Evolutionary conservation across 306 rosid species (phyloP), one percentile per base, ranked within the genome.

Genomic region (Leucaena leucocephala): DNA sequence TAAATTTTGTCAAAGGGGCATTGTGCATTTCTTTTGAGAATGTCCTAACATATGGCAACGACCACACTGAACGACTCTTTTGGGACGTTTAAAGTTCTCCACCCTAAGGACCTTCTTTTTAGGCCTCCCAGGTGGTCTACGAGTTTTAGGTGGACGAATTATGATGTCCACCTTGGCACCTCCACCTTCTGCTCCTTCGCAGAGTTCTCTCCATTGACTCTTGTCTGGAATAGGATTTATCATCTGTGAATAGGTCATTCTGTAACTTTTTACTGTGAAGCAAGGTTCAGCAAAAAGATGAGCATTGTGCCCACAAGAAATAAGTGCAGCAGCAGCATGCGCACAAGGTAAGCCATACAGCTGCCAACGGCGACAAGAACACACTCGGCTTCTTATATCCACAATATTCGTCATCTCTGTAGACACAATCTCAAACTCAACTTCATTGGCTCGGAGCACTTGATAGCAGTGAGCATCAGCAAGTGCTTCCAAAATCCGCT

Each of bases 41-140:
- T 95, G 98, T 75, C 98, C 98, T 81, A 95, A 83, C 98, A 95
- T 86, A 88, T 91, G 98, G 77, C 98, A 95, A 77, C 98, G 98
- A 63, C 98, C 98, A 34, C 98, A 95, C 81, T 92, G 98, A 85
- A 95, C 98, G 72, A 95, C 86, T 81, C 96, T 85, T 87, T 95
- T 95, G 39, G 98, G 98, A 40, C 98, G 97, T 90, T 91, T 95
- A 75, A 92, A 92, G 82, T 91, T 95, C 83, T 92, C 98, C 38
- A 92, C 92, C 13, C 98, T 85, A 12, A 87, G 91, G 68, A 91
- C 91, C 90, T 95, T 95, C 96, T 95, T 95, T 80, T 92, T 92
- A 16, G 98, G 98, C 82, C 98, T 88, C 69, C 98, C 98, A 2
- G 98, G 98, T 2, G 98, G 98, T 17, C 98, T 85, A 48, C 98